phyloP scores from a whole-genome alignment of 208 protist genomes.

The Wallacemonas sp. region DNA sequence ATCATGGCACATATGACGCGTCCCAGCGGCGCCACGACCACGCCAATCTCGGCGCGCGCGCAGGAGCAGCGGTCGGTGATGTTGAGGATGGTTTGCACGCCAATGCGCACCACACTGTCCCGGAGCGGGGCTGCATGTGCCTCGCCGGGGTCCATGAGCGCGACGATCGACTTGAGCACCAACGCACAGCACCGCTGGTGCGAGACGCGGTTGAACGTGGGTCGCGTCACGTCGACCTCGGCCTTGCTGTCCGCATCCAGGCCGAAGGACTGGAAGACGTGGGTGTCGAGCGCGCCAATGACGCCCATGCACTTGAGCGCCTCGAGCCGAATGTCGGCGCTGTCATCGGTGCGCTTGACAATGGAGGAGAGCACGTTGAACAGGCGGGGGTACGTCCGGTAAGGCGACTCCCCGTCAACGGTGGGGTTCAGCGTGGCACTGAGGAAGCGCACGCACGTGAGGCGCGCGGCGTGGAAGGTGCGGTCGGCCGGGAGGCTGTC shows the following conservation, averaged over 20 bases:
- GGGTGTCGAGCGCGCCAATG: slow-evolving; percentile 79
- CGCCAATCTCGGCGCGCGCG: slow-evolving; percentile 57
- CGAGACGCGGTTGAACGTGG: slow-evolving; percentile 35
- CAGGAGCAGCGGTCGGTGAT: slow-evolving; percentile 73
- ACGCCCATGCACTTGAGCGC: slow-evolving; percentile 73
- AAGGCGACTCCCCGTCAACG: slow-evolving; percentile 63
- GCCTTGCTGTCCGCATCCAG: slow-evolving; percentile 31
- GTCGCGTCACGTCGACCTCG: slow-evolving; percentile 9
- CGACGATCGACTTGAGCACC: slow-evolving; percentile 59
- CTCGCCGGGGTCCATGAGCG: slow-evolving; percentile 59
- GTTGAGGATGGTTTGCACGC: slow-evolving; percentile 75
- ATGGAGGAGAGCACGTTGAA: slow-evolving; percentile 67
- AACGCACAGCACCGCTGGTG: slow-evolving; percentile 78
- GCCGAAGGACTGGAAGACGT: slow-evolving; percentile 69
- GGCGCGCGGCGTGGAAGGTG: slow-evolving; percentile 47
- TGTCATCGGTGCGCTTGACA: slow-evolving; percentile 67
- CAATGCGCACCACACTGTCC: slow-evolving; percentile 56
- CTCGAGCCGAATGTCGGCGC: slow-evolving; percentile 74
- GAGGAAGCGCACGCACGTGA: slow-evolving; percentile 79
- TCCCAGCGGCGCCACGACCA: slow-evolving; percentile 63
- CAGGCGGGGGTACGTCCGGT: slow-evolving; percentile 71
- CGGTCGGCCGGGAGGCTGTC: slow-evolving; percentile 59
- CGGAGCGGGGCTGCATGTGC: slow-evolving; percentile 21
- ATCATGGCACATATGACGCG: slow-evolving; percentile 55
- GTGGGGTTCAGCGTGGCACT: slow-evolving; percentile 63